Base-by-base conservation (phyloP, 1,284 basidiomycete genomes). In the Tilletia walkeri region DNA sequence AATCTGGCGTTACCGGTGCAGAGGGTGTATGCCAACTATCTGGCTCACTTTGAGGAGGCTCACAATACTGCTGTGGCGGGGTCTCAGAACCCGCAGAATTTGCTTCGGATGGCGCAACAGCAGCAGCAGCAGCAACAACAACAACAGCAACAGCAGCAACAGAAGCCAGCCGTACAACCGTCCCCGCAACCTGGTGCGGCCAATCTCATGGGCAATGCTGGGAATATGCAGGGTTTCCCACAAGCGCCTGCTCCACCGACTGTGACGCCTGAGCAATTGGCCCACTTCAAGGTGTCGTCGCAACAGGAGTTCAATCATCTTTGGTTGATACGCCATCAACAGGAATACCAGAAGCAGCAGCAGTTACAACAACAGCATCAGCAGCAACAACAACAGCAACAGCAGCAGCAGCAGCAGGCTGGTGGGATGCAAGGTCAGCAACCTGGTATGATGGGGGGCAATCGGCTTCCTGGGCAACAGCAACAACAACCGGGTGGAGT, bases 401-500 rank as follows among this genome's bases (percentile, higher is more conserved):
- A 71, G 41, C 70, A 69, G 36, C 59, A 63, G 14, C 59, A 41
- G 12, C 59, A 63, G 34, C 59, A 63, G 59, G 49, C 65, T 7
- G 4, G 20, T 34, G 41, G 50, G 9, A 70, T 65, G 66, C 66
- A 67, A 36, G 48, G 9, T 16, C 24, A 47, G 48, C 66, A 53
- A 63, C 12, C 50, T 53, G 20, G 50, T 24, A 53, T 53, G 50
- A n/a, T 53, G 50, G 50, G 50, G 4, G 50, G 50, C 1, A 7
- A 10, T 18, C 50, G 50, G 41, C 41, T 65, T 41, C 61, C 61
- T n/a, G 61, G 34, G n/a, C 65, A 67, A 41, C 34, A 18, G 53
- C 24, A 20, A 24, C 70, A 39, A 34, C 54, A 56, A 61, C 70
- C 69, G 45, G 50, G 36, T 65, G 36, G 47, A 16, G 48, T 39